Evolutionary conservation across 108 stramenopile genomes (phyloP), one percentile per base, ranked within the genome.

Genomic region (Phaeodactylum tricornutum): DNA sequence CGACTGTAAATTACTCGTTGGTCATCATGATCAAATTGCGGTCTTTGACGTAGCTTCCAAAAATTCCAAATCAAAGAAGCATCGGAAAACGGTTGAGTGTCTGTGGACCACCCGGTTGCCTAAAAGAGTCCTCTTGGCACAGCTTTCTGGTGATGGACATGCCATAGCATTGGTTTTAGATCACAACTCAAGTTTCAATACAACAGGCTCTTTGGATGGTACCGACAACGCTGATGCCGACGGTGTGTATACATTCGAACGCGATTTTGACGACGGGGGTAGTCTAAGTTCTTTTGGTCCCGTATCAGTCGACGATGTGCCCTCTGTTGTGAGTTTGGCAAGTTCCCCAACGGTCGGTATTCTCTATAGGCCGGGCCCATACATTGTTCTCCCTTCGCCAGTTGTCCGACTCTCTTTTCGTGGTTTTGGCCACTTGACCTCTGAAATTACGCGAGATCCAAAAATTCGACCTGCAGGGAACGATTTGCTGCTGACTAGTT

Each of bases 381-480:
- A 80, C 53, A 61, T 91, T 24, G 62, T 64, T 39, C 89, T 86
- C 50, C 53, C 77, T 20, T 45, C 74, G 4, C 69, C 82, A 15
- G 82, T 87, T 11, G 66, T 80, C 8, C 66, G 82, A 16, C 43
- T 91, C 3, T 76, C 82, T 43, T 91, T 86, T 62, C 76, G 89
- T 8, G 80, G 82, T 3, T 50, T 51, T 21, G 89, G 84, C 19
- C 27, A 79, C 72, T 29, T 80, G 79, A 56, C 43, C 17, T n/a
- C 47, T 5, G 57, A 58, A 26, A 45, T 33, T 19, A n/a, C n/a
- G n/a, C n/a, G n/a, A n/a, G n/a, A n/a, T n/a, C n/a, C n/a, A n/a
- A n/a, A n/a, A n/a, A n/a, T n/a, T n/a, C n/a, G n/a, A n/a, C n/a
- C n/a, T n/a, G 66, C 77, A 31, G 89, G 84, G 12, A 91, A 86